These are phyloP conservation scores for Nicotiana attenuata DNA, from an alignment of 257 asterid genomes.

Conservation along the genomic window DNA sequence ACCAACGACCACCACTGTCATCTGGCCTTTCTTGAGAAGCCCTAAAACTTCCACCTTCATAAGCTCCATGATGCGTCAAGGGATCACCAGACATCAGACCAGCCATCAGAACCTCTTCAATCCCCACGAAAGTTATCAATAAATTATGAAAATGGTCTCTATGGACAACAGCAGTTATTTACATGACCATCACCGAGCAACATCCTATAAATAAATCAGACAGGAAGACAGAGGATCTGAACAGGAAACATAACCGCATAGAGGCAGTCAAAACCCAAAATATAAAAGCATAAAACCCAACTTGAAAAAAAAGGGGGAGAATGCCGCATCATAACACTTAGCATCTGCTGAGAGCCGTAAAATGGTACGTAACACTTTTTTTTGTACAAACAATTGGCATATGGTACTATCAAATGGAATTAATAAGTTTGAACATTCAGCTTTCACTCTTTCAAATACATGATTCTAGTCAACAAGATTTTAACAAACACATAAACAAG, in stretches of 20 bases:
- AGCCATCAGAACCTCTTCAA: constrained; percentile 55
- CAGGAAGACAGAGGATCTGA: constrained; percentile 4
- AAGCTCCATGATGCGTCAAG: constrained; percentile 51
- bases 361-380: neutral
- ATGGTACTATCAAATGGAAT: neutral
- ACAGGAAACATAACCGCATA: neutral
- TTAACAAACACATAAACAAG: neutral
- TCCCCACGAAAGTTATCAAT: constrained; percentile 19
- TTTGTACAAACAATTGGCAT: neutral
- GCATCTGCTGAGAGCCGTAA: neutral
- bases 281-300: neutral
- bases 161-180: constrained; percentile 24
- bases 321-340: neutral
- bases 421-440: neutral
- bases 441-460: neutral
- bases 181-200: constrained; percentile 24
- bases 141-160: constrained; percentile 17
- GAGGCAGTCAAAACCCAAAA: neutral
- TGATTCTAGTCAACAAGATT: neutral
- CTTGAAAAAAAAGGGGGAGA: neutral
- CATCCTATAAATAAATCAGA: constrained; percentile 7
- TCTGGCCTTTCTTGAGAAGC: constrained; percentile 53
- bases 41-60: constrained; percentile 47
- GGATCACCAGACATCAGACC: constrained; percentile 53
- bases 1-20: constrained; percentile 72